Evolutionary conservation across 2,329 filamentous ascomycete species (phyloP), one percentile per base, ranked within the genome.

Genomic region (Ceratocystis eucalypticola): DNA sequence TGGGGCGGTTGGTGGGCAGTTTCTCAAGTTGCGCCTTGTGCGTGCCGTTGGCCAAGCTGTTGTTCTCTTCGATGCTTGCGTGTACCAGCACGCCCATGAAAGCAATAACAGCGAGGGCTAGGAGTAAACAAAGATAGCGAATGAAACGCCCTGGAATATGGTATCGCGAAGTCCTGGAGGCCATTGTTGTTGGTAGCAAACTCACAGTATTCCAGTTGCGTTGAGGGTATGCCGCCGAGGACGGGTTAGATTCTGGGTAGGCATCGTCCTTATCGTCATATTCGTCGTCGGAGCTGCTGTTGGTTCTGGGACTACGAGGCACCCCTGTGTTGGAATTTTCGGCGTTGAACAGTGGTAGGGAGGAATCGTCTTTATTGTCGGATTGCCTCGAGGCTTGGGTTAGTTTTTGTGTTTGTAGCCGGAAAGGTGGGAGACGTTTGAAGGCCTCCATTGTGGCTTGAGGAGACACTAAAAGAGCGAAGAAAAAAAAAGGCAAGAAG

Each of bases 51-150:
- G 83, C 81, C 33, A 88, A 73, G 67, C 80, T 79, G 71, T 79
- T 81, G 72, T 89, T 87, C 70, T 88, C 88, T 20, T 83, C 77
- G 71, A 88, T 82, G 71, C 89, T 91, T 69, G 88, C 86, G 33
- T 88, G 83, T 64, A 90, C 82, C 45, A 96, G 80, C 66, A 82
- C 85, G 66, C 90, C 76, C 66, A 96, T 87, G 76, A 96, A 90
- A 55, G 96, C 73, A 3, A 94, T 70, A 15, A 96, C 81, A 0
- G 84, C 82, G 1, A 82, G 80, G 61, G 89, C 82, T 65, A 96
- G 78, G 2, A 81, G 83, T 62, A 92, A 78, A 69, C 90, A 91
- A 66, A 96, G 83, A 74, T 88, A 95, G 71, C 91, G 82, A 66
- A 89, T 85, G 67, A 94, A 83, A 69, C 82, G 88, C 72, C 86